These are phyloP conservation scores for Aspergillus sp. DNA, from an alignment of 2,329 filamentous ascomycete species.

Conservation along the genomic window DNA sequence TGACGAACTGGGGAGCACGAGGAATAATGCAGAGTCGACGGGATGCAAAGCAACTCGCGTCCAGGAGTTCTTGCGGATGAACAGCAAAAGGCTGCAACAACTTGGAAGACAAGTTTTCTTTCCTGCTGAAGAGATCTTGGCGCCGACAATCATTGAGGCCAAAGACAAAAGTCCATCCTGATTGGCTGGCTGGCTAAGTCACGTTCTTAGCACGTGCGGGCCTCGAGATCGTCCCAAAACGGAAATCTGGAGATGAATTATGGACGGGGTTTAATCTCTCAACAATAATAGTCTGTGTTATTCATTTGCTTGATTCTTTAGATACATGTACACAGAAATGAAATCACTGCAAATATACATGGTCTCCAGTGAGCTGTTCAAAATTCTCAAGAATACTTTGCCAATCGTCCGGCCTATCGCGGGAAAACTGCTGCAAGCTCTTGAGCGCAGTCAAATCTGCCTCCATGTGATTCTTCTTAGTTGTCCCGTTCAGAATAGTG, in stretches of 20 bases:
- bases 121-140: constrained; percentile 16
- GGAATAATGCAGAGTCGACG: background rate
- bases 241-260: background rate
- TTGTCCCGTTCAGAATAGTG: constrained; percentile 58
- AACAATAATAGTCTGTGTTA: background rate
- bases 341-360: constrained; percentile 6
- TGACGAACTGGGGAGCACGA: background rate
- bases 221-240: background rate
- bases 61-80: constrained; percentile 1
- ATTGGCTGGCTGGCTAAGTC: constrained; percentile 24
- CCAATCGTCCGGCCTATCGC: constrained; percentile 53
- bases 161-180: constrained; percentile 13
- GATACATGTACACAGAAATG: too few species aligned
- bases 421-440: constrained; percentile 44
- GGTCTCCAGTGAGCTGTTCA: constrained; percentile 41
- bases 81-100: constrained; percentile 1
- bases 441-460: constrained; percentile 51
- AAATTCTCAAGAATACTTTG: constrained; percentile 49
- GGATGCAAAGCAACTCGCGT: background rate
- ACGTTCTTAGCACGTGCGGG: constrained; percentile 10
- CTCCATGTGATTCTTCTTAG: constrained; percentile 51
- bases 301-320: background rate
- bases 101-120: constrained; percentile 17
- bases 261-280: background rate
- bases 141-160: constrained; percentile 26